Evolutionary conservation across 345 rosid genomes (phyloP), one percentile per base, ranked within the genome.

Genomic region (Moringa oleifera): DNA sequence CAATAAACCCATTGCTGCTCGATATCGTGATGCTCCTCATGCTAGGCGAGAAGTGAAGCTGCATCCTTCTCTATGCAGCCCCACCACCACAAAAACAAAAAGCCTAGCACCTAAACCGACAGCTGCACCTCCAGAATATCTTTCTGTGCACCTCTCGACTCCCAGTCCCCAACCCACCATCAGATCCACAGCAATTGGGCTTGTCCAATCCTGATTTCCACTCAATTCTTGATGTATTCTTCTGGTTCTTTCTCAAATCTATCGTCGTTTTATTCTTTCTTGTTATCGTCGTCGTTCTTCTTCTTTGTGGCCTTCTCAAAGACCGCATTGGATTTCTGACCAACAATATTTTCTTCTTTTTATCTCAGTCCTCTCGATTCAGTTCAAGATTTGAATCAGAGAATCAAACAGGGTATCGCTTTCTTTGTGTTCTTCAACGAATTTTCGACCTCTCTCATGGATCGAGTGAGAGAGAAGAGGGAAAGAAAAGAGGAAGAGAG

Each of bases 11-110:
- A 85, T 87, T 84, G 86, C 82, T 91, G 81, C 91, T 89, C 69
- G 93, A 91, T 77, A 95, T 95, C 62, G 99, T 95, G 80, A 95
- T 87, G 75, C 99, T 95, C 89, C 98, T 95, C 99, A 95, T 95
- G 86, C 99, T 91, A 78, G 96, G 98, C 81, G 99, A 95, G 86
- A 95, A 76, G 91, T 87, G 97, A 87, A 95, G 99, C 98, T 85
- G 99, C 99, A 95, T 95, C 81, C 83, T 91, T 84, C 68, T 72
- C 79, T 70, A 80, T 65, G 93, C 95, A 82, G 93, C 91, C 81
- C 71, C 90, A 68, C 81, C 55, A 62, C 71, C 67, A 61, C 62
- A 58, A 53, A 58, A 7, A n/a, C 55, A 50, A 41, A 11, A 15
- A 41, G 12, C 47, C 13, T 15, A 41, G 47, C 52, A 20, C 52